Evolutionary conservation across 2,329 filamentous ascomycete species (phyloP), one percentile per base, ranked within the genome.

Genomic region (Claviceps monticola): DNA sequence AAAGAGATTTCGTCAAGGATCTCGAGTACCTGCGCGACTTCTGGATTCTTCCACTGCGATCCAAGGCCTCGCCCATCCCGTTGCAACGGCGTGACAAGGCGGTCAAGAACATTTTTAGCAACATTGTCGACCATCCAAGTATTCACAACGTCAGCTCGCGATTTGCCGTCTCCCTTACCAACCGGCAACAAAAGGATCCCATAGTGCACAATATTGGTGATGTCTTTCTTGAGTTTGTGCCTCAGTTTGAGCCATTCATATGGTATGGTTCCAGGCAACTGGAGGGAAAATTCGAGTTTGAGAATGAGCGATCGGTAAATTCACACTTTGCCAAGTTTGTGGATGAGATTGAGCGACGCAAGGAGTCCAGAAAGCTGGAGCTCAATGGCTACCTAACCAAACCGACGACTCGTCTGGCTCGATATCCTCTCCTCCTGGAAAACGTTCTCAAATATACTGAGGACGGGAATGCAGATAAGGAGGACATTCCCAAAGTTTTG

Each of bases 1-100:
- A 98, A 67, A 82, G 93, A 59, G 93, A 98, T 70, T 98, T 98
- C 61, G 93, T 98, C 64, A 98, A 98, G 72, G 93, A 98, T 68
- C 74, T 98, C 61, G 93, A 98, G 68, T 98, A 98, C 64, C 74
- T 98, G 34, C 82, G 93, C 55, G 93, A 98, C 71, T 98, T 97
- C 74, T 98, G 93, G 93, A 95, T 98, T 71, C 79, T 93, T 59
- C 93, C 93, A 9, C 71, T 98, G 53, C 82, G 89, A 48, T 86
- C 84, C 29, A 83, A 84, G 56, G 77, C 78, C 16, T 96, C 91
- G 4, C 91, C 90, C 0, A 94, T 98, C 56, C 91, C 93, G 5
- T 82, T 93, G 57, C 82, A 88, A 54, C 82, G 88, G 53, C 82
- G 89, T 55, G 91, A 96, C 58, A 87, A 86, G 62, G 94, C 95